Evolutionary conservation across 495 filamentous ascomycete species (phyloP).

Genomic region (Penicillium lividum): DNA sequence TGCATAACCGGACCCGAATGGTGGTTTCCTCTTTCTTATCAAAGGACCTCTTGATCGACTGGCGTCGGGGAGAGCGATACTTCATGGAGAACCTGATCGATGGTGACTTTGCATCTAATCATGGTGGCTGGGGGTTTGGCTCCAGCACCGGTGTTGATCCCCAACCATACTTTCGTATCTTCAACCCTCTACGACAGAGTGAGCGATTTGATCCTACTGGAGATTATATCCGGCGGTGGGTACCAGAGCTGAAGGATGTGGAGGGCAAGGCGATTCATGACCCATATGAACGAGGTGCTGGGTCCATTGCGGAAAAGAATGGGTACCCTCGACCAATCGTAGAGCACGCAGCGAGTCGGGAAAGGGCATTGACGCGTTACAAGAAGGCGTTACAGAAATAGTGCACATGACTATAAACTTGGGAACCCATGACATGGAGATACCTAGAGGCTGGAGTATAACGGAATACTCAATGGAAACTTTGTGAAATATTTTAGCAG

Average conservation of each 20-base stretch:
- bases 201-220: slow-evolving; percentile 71
- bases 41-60: slow-evolving; percentile 87
- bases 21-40: slow-evolving; percentile 82
- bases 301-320: slow-evolving; percentile 55
- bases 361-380: slow-evolving; percentile 68
- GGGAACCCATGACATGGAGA: not conserved
- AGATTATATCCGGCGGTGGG: slow-evolving; percentile 60
- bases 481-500: too few relatives aligned
- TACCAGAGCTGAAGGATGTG: slow-evolving; percentile 62
- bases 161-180: slow-evolving; percentile 89
- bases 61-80: slow-evolving; percentile 84
- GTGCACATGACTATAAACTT: not conserved
- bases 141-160: slow-evolving; percentile 83
- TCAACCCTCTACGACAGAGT: slow-evolving; percentile 84
- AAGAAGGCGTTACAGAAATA: slow-evolving; percentile 54
- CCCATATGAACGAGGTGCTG: slow-evolving; percentile 69
- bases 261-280: slow-evolving; percentile 70
- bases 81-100: slow-evolving; percentile 91
- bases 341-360: slow-evolving; percentile 67
- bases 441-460: too few relatives aligned
- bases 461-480: too few relatives aligned
- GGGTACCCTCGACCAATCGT: slow-evolving; percentile 78
- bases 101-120: slow-evolving; percentile 91
- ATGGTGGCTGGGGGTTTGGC: slow-evolving; percentile 89
- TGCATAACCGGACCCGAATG: slow-evolving; percentile 94